Evolutionary conservation across 2,329 filamentous ascomycete species (phyloP), one percentile per base, ranked within the genome.

Genomic region (Corynespora cassiicola): DNA sequence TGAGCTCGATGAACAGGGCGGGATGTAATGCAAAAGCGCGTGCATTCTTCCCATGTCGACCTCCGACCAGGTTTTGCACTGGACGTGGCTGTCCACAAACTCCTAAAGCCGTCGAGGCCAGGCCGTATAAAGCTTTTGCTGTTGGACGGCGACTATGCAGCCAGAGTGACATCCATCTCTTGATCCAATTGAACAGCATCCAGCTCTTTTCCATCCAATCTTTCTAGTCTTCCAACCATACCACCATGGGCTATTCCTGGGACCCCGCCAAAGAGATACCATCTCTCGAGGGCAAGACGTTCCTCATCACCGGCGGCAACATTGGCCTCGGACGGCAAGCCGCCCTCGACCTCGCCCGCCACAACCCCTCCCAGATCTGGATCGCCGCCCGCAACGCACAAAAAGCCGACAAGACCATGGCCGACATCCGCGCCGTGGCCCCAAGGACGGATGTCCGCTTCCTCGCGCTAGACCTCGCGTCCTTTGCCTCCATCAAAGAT

Each of bases 291-390:
- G 52, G 50, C 19, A 52, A 55, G 27, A 37, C 43, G 12, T 42
- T 51, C 23, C 27, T 61, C n/a, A 38, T 61, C 8, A 61, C 55
- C 3, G 56, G 55, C 3, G 54, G 66, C 22, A 76, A 71, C 33
- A 54, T 54, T 15, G 74, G 74, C 6, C 56, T 76, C 2, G 73
- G 74, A n/a, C 66, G 66, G 32, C 61, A 70, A 42, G 60, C 66
- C 5, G 54, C 72, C 15, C 51, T 64, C 17, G 60, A 66, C n/a
- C 58, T 74, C 8, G 61, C 67, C 7, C 61, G 63, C 18, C 71
- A 75, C 50, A 57, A 63, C 5, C 73, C 72, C 7, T 36, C 47
- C 3, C 50, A 64, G 2, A 68, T 77, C 31, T 72, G 65, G 47
- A 56, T 78, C 32, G 63, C 62, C 15, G 65, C 68, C 2, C 65